A percentile compares a stretch with the other conserved stretches of the same genome.
phyloP scores from a whole-genome alignment of 257 asterid species.

The Nyctanthes arbortristis region DNA sequence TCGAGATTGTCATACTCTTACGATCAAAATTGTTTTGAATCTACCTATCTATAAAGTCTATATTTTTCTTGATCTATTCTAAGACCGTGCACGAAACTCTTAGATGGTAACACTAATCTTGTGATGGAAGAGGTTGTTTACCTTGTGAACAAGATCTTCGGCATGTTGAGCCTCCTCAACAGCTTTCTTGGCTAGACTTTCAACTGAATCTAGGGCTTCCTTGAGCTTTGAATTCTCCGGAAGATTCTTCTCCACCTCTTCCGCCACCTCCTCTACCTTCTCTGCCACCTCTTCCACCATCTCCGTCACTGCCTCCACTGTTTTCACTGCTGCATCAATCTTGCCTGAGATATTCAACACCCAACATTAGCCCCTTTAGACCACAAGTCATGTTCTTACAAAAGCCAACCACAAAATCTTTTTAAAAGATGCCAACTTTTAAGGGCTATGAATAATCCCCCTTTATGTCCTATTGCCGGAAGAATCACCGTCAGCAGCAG shows the following conservation, averaged over 20 bases:
- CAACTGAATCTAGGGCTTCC: slow-evolving; percentile 42
- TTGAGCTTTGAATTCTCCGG: slow-evolving; percentile 53
- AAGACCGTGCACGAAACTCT: too few relatives aligned
- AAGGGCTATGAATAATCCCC: slow-evolving; percentile 37
- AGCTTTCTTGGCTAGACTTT: slow-evolving; percentile 43
- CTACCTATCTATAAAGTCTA: too few relatives aligned
- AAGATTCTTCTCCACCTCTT: slow-evolving; percentile 52
- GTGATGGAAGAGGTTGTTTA: not conserved
- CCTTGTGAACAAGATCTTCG: slow-evolving; percentile 52
- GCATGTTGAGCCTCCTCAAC: slow-evolving; percentile 43
- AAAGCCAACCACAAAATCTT: not conserved
- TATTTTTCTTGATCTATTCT: not conserved
- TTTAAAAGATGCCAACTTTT: slow-evolving; percentile 32
- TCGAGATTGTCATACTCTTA: too few relatives aligned
- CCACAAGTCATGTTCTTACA: not conserved
- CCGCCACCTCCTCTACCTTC: slow-evolving; percentile 46
- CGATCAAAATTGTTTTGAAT: too few relatives aligned
- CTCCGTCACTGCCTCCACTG: slow-evolving; percentile 51
- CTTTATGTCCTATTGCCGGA: slow-evolving; percentile 47
- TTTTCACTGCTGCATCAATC: slow-evolving; percentile 36
- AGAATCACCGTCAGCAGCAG: slow-evolving; percentile 37
- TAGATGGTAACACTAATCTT: not conserved
- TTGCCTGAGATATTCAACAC: slow-evolving; percentile 25
- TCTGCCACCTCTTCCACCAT: slow-evolving; percentile 57
- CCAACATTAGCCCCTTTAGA: not conserved